Base-by-base conservation (phyloP, 352 stramenopile genomes). In the Halophytophthora polymorphica region DNA sequence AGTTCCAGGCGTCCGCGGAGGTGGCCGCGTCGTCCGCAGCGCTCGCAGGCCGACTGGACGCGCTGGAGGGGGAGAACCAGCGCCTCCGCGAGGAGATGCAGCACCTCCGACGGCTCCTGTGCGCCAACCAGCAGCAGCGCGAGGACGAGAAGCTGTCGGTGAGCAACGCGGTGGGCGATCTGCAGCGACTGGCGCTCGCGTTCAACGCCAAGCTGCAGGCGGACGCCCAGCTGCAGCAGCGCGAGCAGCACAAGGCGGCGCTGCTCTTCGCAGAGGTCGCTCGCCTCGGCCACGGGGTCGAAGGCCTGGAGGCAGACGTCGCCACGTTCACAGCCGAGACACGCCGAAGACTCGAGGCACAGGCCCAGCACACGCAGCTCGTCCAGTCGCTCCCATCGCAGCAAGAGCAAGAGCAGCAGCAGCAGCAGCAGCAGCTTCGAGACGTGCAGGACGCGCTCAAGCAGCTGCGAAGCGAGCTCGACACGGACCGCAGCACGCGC, bases 191-290 rank as follows among this genome's bases (percentile, higher is more conserved):
- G 19, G 59, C 66, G 4, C 48, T 72, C 21, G 54, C 74, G 5
- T 81, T 91, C 51, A 81, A 78, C 37, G 53, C 29, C 46, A 89
- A 91, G 50, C 31, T 75, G 8, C 77, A 91, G 40, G 52, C 69
- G 19, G 81, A 91, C 39, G 53, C 50, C 21, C 50, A 56, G 10
- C 66, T 59, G 37, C 66, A 87, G 44, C 76, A 88, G 48, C 75
- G 69, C 6, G 76, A 89, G 43, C 76, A 89, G 21, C 73, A 89
- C 39, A 91, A 91, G 23, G 61, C 67, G 10, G 75, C 77, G 7
- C 57, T 89, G 15, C 51, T 91, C 5, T 89, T 91, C 48, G 81
- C 77, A 3, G 81, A 91, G 58, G 54, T 88, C 15, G 34, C 71
- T 15, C 61, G 77, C 11, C 40, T 88, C 15, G 73, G 73, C 1